Evolutionary conservation across 345 rosid species (phyloP).

Genomic region (Aethionema arabicum): DNA sequence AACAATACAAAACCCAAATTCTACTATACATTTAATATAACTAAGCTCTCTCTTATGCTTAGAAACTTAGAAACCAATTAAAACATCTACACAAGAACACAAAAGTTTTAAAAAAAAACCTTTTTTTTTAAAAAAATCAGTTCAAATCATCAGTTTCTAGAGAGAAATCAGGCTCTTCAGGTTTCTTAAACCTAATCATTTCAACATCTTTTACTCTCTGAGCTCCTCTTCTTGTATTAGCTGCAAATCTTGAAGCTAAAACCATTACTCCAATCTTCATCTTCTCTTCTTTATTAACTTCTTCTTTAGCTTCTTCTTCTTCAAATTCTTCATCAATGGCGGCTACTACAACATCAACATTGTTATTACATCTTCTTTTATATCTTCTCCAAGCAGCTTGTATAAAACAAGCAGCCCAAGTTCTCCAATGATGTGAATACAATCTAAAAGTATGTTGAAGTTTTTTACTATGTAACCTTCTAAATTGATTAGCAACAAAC

Average conservation of each 20-base stretch:
- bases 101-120: not conserved
- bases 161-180: conserved; percentile 85
- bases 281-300: conserved; percentile 25
- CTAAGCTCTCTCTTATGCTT: too few species aligned
- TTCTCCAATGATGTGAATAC: conserved; percentile 94
- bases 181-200: conserved; percentile 60
- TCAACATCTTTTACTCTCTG: conserved; percentile 52
- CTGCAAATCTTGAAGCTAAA: conserved; percentile 71
- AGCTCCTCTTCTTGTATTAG: conserved; percentile 63
- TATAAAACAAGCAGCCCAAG: conserved; percentile 93
- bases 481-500: conserved; percentile 88
- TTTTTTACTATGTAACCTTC: conserved; percentile 91
- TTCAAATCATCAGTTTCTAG: conserved; percentile 47
- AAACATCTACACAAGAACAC: not conserved
- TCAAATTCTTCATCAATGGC: conserved; percentile 43
- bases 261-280: conserved; percentile 52
- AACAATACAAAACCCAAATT: too few species aligned
- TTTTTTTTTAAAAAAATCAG: not conserved
- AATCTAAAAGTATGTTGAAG: conserved; percentile 90
- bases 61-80: not conserved
- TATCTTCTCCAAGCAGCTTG: conserved; percentile 89
- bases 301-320: conserved; percentile 40
- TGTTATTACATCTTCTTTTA: conserved; percentile 54
- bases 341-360: too few species aligned
- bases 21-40: too few species aligned